Evolutionary conservation across 352 stramenopile genomes (phyloP).

Genomic region (Blastocystis sp.): DNA sequence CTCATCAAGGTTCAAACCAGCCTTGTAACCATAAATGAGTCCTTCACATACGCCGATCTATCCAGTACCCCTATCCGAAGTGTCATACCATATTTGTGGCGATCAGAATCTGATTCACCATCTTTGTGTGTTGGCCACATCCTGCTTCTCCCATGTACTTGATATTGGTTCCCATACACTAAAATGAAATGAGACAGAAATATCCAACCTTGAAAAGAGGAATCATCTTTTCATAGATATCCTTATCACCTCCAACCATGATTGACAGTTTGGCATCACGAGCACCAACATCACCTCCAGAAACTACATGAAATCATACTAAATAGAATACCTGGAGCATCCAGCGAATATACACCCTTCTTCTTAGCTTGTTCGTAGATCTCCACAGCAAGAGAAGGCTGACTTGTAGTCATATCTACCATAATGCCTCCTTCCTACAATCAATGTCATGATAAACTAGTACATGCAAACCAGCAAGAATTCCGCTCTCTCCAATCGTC

Average conservation of each 20-base stretch:
- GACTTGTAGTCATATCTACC: slow-evolving; percentile 81
- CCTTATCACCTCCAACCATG: slow-evolving; percentile 81
- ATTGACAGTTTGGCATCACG: slow-evolving; percentile 77
- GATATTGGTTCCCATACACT: slow-evolving; percentile 76
- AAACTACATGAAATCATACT: slow-evolving; percentile 67
- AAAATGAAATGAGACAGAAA: not conserved
- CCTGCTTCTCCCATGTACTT: slow-evolving; percentile 77
- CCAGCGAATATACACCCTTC: slow-evolving; percentile 62
- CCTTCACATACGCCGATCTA: slow-evolving; percentile 78
- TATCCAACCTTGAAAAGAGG: slow-evolving; percentile 74
- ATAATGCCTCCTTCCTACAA: slow-evolving; percentile 72
- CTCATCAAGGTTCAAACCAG: slow-evolving; percentile 78
- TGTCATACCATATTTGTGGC: slow-evolving; percentile 64
- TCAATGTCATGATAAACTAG: not conserved
- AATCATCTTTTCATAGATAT: slow-evolving; percentile 74
- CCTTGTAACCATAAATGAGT: slow-evolving; percentile 78
- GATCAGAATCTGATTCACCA: slow-evolving; percentile 77
- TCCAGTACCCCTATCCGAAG: not conserved
- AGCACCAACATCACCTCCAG: slow-evolving; percentile 76
- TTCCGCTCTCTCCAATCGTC: slow-evolving; percentile 62
- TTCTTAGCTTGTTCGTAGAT: slow-evolving; percentile 75
- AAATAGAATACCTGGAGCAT: slow-evolving; percentile 60
- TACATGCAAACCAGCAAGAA: slow-evolving; percentile 54
- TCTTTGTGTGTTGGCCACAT: slow-evolving; percentile 79
- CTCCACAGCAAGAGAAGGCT: slow-evolving; percentile 77